Evolutionary conservation across 495 filamentous ascomycete species (phyloP).

Genomic region (Hypomontagnella monticulosa): DNA sequence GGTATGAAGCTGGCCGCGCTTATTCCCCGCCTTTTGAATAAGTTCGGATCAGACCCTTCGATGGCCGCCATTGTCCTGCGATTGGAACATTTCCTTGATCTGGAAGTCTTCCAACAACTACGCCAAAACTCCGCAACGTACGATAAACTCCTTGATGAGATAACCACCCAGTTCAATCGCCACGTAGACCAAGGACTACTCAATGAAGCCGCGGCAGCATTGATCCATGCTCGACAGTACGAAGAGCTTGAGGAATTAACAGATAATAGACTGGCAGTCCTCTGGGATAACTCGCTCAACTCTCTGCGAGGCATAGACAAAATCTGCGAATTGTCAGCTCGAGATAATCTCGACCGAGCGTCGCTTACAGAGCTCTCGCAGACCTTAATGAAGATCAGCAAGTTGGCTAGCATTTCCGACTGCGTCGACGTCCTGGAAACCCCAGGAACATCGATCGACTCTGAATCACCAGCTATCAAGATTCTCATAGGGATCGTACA

Average conservation of each 20-base stretch:
- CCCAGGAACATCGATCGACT: slow-evolving; percentile 61
- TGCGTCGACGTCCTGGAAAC: slow-evolving; percentile 76
- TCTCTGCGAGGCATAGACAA: slow-evolving; percentile 73
- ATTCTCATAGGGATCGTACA: slow-evolving; percentile 72
- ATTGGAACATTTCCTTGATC: slow-evolving; percentile 85
- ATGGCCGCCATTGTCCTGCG: slow-evolving; percentile 86
- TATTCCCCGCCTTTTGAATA: slow-evolving; percentile 87
- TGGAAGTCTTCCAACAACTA: slow-evolving; percentile 88
- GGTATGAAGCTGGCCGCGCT: slow-evolving; percentile 76
- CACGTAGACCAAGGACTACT: slow-evolving; percentile 88
- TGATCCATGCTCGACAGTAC: slow-evolving; percentile 84
- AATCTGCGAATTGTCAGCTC: slow-evolving; percentile 69
- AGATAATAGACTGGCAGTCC: slow-evolving; percentile 76
- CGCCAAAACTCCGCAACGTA: slow-evolving; percentile 86
- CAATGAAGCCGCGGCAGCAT: slow-evolving; percentile 80
- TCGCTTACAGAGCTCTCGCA: slow-evolving; percentile 77
- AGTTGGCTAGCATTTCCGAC: slow-evolving; percentile 82
- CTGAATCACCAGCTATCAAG: slow-evolving; percentile 64
- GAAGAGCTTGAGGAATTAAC: slow-evolving; percentile 88
- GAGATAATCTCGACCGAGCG: slow-evolving; percentile 67
- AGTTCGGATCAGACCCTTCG: slow-evolving; percentile 87
- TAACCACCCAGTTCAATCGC: slow-evolving; percentile 90
- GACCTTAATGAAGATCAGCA: slow-evolving; percentile 82
- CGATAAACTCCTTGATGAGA: slow-evolving; percentile 84
- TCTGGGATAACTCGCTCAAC: slow-evolving; percentile 86